These are phyloP conservation scores for Pisolithus marmoratus DNA, from an alignment of 768 basidiomycete species.

Conservation along the genomic window DNA sequence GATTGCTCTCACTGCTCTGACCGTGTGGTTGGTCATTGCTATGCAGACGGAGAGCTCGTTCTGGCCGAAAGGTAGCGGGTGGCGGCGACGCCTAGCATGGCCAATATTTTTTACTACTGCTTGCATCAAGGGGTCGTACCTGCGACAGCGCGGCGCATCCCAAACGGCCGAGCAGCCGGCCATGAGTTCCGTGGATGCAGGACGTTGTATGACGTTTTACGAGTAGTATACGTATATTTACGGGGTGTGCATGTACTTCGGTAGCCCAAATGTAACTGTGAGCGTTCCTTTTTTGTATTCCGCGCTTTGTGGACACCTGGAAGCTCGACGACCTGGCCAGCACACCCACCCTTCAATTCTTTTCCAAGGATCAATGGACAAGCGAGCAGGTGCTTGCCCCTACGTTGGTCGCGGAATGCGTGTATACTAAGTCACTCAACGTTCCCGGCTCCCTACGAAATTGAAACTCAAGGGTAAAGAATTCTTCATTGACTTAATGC, in stretches of 20 bases:
- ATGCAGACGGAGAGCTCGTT: constrained; percentile 32
- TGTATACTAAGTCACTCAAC: too few relatives aligned
- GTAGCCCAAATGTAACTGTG: too few relatives aligned
- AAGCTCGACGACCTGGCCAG: too few relatives aligned
- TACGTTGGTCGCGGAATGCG: constrained; percentile 13
- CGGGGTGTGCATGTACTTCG: neutral
- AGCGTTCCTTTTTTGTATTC: too few relatives aligned
- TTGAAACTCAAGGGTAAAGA: constrained; percentile 38
- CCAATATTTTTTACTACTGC: constrained; percentile 10
- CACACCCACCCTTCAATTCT: too few relatives aligned
- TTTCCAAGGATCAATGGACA: neutral
- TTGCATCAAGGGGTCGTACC: too few relatives aligned
- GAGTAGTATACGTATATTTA: neutral
- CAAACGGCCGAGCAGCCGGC: too few relatives aligned
- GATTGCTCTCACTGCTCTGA: constrained; percentile 40
- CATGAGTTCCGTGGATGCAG: too few relatives aligned
- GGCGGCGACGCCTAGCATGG: constrained; percentile 15
- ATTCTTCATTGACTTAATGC: neutral
- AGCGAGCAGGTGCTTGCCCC: neutral
- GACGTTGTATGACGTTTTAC: neutral
- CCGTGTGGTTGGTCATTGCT: constrained; percentile 50
- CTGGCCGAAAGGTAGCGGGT: constrained; percentile 2
- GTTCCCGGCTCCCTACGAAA: constrained; percentile 29
- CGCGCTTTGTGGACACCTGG: too few relatives aligned
- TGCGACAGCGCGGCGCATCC: too few relatives aligned